Conservation (phyloP, 1,284 basidiomycete genomes). For the Taiwanofungus camphoratus region DNA sequence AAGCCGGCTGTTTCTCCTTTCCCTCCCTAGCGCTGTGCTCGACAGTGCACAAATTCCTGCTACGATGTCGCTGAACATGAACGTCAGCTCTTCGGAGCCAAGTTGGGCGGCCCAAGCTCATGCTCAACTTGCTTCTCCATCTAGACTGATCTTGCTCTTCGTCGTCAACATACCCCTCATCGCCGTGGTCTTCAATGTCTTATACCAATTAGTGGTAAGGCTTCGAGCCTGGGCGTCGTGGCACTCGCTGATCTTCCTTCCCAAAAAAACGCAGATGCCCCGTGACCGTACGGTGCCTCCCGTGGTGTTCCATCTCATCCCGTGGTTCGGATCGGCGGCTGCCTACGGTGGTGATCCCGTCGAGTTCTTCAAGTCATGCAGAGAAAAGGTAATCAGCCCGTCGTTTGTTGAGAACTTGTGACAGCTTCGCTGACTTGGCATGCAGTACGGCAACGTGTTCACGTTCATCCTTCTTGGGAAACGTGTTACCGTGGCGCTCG, state of each 20-base stretch:
- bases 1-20: neutral
- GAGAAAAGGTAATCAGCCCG: slow-evolving; percentile 69
- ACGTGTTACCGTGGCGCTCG: slow-evolving; percentile 87
- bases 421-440: neutral
- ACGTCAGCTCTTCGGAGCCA: slow-evolving; percentile 26
- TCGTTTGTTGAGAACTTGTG: neutral
- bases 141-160: slow-evolving; percentile 27
- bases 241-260: slow-evolving; percentile 2
- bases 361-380: slow-evolving; percentile 67
- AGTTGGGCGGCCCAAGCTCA: slow-evolving; percentile 41
- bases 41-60: neutral
- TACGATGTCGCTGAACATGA: neutral
- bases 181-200: slow-evolving; percentile 52
- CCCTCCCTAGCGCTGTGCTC: neutral
- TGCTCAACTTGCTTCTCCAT: slow-evolving; percentile 21
- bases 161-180: slow-evolving; percentile 38
- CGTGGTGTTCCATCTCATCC: slow-evolving; percentile 75
- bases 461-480: slow-evolving; percentile 90
- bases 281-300: slow-evolving; percentile 59
- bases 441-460: slow-evolving; percentile 77
- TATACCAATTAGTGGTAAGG: slow-evolving; percentile 51
- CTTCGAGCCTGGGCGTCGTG: neutral
- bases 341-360: slow-evolving; percentile 78
- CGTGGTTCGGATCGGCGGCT: slow-evolving; percentile 73
- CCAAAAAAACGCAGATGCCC: slow-evolving; percentile 30